Percentiles rank a stretch among this genome's conserved stretches.
These are phyloP conservation scores for Cercophora samala DNA, from an alignment of 495 filamentous ascomycete genomes.

Conservation along the genomic window DNA sequence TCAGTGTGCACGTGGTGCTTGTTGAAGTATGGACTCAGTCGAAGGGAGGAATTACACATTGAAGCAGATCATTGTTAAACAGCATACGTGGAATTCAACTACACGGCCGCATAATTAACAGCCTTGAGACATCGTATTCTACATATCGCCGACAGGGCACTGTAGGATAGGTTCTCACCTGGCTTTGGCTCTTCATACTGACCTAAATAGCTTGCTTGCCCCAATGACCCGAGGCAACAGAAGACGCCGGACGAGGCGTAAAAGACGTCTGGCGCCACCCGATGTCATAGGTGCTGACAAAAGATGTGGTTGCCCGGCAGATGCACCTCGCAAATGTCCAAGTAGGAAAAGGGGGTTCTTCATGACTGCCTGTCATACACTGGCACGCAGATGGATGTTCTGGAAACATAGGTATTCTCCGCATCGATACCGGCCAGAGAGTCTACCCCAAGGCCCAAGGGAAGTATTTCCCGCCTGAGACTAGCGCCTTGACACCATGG, in stretches of 20 bases:
- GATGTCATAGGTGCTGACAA: background rate
- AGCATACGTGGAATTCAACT: slow-evolving; percentile 23
- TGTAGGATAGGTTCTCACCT: background rate
- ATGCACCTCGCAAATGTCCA: background rate
- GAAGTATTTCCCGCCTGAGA: slow-evolving; percentile 20
- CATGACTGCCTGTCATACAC: slow-evolving; percentile 9
- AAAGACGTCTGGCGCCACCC: background rate
- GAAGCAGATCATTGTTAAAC: background rate
- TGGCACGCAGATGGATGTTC: background rate
- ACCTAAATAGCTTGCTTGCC: background rate
- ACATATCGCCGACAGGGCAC: background rate
- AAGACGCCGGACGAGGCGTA: background rate
- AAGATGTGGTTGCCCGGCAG: background rate
- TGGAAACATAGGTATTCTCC: slow-evolving; percentile 11
- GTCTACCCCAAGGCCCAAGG: slow-evolving; percentile 2
- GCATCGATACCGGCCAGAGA: slow-evolving; percentile 1
- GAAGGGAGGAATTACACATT: background rate
- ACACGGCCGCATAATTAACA: slow-evolving; percentile 21
- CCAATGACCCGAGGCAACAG: background rate
- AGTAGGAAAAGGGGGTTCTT: background rate
- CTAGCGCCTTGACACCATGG: slow-evolving; percentile 16
- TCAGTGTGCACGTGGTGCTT: slow-evolving; percentile 4
- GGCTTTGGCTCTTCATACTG: background rate
- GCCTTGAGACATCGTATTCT: background rate
- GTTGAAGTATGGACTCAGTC: slow-evolving; percentile 7